phyloP scores from a whole-genome alignment of 495 filamentous ascomycete species.

The Trichoderma parareesei region DNA sequence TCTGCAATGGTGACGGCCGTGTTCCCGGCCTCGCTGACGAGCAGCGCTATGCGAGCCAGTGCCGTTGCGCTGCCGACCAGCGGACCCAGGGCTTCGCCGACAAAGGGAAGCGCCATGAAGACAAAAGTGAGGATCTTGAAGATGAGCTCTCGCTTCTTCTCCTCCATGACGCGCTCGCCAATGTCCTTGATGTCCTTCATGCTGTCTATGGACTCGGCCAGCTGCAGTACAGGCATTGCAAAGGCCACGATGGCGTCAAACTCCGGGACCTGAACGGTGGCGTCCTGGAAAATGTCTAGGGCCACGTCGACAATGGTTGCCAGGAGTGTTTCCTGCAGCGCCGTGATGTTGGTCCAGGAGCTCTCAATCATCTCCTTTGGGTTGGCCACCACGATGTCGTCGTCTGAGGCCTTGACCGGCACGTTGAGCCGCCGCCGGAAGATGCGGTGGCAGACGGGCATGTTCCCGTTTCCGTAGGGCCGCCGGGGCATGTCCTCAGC shows the following conservation, averaged over 20 bases:
- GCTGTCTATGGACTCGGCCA: conserved; percentile 8
- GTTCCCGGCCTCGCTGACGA: conserved; percentile 15
- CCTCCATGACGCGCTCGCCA: conserved; percentile 4
- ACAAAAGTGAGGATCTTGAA: conserved; percentile 11
- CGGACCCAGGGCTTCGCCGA: conserved; percentile 11
- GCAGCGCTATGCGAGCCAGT: conserved; percentile 11
- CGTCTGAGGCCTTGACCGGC: neutral
- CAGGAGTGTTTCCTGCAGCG: neutral
- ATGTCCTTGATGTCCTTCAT: conserved; percentile 14
- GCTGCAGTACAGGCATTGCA: conserved; percentile 11
- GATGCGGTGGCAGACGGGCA: too few species aligned
- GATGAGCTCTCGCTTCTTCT: conserved; percentile 12
- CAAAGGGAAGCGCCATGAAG: conserved; percentile 12
- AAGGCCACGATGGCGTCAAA: conserved; percentile 6
- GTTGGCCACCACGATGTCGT: conserved; percentile 7
- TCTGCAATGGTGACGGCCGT: conserved; percentile 16
- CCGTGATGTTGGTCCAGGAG: conserved; percentile 8
- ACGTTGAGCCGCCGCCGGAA: too few species aligned
- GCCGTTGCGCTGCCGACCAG: conserved; percentile 11
- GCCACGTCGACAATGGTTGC: neutral
- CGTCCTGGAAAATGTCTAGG: neutral
- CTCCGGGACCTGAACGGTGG: neutral
- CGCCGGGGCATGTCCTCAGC: neutral
- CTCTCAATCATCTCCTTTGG: conserved; percentile 10
- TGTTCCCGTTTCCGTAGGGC: too few species aligned